Conservation (phyloP, 345 rosid genomes). For the Eucalyptus dawsonii region DNA sequence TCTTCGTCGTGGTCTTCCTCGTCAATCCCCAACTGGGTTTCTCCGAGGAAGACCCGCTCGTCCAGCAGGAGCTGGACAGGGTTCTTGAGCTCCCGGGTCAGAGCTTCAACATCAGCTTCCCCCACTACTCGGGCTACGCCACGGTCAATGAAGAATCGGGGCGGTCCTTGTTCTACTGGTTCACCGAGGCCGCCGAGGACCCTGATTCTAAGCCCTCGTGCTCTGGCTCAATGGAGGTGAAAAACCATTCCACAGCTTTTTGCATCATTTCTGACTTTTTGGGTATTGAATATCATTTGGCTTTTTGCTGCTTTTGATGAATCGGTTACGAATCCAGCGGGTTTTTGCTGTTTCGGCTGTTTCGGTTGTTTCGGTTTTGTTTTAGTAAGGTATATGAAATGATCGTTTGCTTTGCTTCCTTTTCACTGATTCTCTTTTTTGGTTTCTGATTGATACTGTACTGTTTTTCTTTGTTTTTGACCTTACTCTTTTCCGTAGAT, state of each 20-base stretch:
- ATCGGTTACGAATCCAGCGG: neutral
- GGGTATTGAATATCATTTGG: neutral
- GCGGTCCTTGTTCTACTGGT: constrained; percentile 82
- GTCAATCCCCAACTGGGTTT: constrained; percentile 12
- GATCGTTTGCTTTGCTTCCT: neutral
- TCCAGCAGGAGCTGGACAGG: constrained; percentile 51
- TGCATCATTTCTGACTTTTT: neutral
- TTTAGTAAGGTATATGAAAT: neutral
- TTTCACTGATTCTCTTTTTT: neutral
- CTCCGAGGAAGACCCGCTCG: constrained; percentile 5
- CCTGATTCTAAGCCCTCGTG: constrained; percentile 71
- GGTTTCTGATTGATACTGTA: neutral
- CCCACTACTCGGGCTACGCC: constrained; percentile 64
- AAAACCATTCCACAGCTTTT: neutral
- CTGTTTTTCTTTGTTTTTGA: neutral
- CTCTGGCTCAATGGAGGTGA: constrained; percentile 92
- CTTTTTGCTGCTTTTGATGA: neutral
- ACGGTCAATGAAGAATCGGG: constrained; percentile 54
- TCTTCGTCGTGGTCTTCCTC: neutral
- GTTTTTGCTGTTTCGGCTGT: neutral
- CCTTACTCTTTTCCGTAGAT: neutral
- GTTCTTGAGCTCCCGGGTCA: constrained; percentile 64
- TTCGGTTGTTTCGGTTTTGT: neutral
- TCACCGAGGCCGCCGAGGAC: constrained; percentile 63
- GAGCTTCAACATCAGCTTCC: constrained; percentile 45